Evolutionary conservation across 306 rosid species (phyloP).

Genomic region (Quercus mongolica): DNA sequence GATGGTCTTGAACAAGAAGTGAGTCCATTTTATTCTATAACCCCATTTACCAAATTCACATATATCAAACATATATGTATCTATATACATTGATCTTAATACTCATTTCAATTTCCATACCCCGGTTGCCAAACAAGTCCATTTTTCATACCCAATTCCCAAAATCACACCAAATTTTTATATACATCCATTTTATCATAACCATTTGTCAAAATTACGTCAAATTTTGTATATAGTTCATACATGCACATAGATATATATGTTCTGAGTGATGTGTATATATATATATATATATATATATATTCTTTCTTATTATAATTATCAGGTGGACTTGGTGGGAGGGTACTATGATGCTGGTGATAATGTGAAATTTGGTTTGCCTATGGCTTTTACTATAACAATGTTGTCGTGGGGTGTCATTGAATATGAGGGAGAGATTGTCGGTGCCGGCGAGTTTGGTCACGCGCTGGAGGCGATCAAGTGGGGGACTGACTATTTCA

Average conservation of each 20-base stretch:
- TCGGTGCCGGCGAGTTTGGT: slow-evolving; percentile 51
- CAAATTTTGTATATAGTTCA: too few relatives aligned
- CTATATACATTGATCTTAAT: too few relatives aligned
- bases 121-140: too few relatives aligned
- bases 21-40: background rate
- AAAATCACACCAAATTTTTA: too few relatives aligned
- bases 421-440: slow-evolving; percentile 48
- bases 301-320: background rate
- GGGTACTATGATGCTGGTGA: slow-evolving; percentile 96
- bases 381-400: slow-evolving; percentile 86
- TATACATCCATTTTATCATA: background rate
- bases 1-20: slow-evolving; percentile 92
- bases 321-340: slow-evolving; percentile 86
- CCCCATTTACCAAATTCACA: too few relatives aligned
- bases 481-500: slow-evolving; percentile 94
- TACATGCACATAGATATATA: too few relatives aligned
- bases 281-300: too few relatives aligned
- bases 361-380: slow-evolving; percentile 78
- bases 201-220: background rate
- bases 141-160: too few relatives aligned
- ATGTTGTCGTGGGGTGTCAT: slow-evolving; percentile 78
- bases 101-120: too few relatives aligned
- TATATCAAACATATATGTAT: too few relatives aligned
- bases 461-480: slow-evolving; percentile 82
- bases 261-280: background rate